A percentile compares a stretch with the other conserved stretches of the same genome.
These are phyloP conservation scores for Hanseniaspora lachancei DNA, from an alignment of 805 yeast genomes.

Conservation along the genomic window DNA sequence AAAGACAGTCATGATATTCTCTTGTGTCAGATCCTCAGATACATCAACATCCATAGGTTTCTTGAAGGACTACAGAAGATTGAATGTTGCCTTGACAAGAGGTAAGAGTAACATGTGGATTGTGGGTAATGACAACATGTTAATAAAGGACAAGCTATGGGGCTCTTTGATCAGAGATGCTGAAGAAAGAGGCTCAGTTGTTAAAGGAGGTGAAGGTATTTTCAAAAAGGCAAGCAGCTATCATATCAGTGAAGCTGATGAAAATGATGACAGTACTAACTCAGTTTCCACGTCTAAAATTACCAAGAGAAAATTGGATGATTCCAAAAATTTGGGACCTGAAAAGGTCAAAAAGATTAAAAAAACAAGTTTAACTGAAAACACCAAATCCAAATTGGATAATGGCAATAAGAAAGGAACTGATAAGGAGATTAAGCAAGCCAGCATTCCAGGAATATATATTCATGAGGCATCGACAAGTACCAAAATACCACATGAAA, in stretches of 20 bases:
- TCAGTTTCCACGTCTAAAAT: background rate
- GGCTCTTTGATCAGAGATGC: constrained; percentile 55
- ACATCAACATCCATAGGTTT: constrained; percentile 58
- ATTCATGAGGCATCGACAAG: background rate
- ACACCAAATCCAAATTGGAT: background rate
- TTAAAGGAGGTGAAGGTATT: background rate
- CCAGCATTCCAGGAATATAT: background rate
- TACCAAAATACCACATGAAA: background rate
- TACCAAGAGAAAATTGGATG: background rate
- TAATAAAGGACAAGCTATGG: constrained; percentile 63
- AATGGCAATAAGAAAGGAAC: background rate
- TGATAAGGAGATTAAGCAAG: background rate
- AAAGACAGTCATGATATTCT: constrained; percentile 81
- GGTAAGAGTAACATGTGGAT: constrained; percentile 89
- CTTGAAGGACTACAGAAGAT: constrained; percentile 78
- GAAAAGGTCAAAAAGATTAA: background rate
- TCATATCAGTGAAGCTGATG: background rate
- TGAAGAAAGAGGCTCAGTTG: constrained; percentile 30
- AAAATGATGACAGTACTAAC: background rate
- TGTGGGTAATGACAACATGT: constrained; percentile 62
- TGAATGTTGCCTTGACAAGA: constrained; percentile 95
- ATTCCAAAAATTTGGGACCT: background rate
- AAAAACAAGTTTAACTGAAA: background rate
- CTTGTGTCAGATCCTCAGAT: constrained; percentile 84
- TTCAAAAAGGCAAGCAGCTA: background rate